phyloP scores from a whole-genome alignment of 306 rosid species.

The Pyrus pyrifolia region DNA sequence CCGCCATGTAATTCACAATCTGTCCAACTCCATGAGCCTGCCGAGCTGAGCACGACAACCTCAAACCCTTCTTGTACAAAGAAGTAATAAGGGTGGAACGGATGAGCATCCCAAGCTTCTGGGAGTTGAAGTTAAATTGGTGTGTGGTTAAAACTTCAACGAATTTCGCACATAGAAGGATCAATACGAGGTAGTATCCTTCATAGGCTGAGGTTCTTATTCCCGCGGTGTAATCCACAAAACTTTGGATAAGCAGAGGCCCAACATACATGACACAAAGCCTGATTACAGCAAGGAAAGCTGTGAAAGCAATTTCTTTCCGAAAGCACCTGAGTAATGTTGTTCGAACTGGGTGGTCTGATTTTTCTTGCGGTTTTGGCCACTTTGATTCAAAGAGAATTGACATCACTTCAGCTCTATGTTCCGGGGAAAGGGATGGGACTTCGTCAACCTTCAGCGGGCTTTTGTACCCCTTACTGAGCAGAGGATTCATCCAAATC shows the following conservation, averaged over 20 bases:
- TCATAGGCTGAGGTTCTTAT: slow-evolving; percentile 64
- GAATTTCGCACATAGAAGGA: slow-evolving; percentile 60
- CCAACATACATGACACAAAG: slow-evolving; percentile 72
- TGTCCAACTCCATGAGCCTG: slow-evolving; percentile 91
- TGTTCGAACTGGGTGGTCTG: slow-evolving; percentile 62
- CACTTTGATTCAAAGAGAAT: slow-evolving; percentile 59
- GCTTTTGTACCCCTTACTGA: slow-evolving; percentile 61
- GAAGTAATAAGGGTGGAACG: slow-evolving; percentile 74
- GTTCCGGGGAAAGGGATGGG: slow-evolving; percentile 65
- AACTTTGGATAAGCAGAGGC: slow-evolving; percentile 65
- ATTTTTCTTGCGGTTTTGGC: slow-evolving; percentile 68
- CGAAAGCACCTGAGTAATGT: slow-evolving; percentile 80
- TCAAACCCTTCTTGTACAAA: slow-evolving; percentile 76
- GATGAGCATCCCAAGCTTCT: slow-evolving; percentile 89
- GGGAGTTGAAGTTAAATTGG: slow-evolving; percentile 84
- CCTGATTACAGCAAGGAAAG: slow-evolving; percentile 60
- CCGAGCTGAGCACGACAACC: slow-evolving; percentile 66
- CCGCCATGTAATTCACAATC: slow-evolving; percentile 95
- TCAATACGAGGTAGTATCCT: slow-evolving; percentile 74
- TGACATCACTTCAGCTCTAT: slow-evolving; percentile 68
- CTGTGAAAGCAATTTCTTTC: slow-evolving; percentile 63
- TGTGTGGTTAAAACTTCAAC: slow-evolving; percentile 68
- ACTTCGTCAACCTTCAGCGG: slow-evolving; percentile 62
- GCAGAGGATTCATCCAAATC: slow-evolving; percentile 89
- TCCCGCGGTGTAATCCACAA: slow-evolving; percentile 75